phyloP scores from a whole-genome alignment of 352 stramenopile species.

The Globisporangium parvum region DNA sequence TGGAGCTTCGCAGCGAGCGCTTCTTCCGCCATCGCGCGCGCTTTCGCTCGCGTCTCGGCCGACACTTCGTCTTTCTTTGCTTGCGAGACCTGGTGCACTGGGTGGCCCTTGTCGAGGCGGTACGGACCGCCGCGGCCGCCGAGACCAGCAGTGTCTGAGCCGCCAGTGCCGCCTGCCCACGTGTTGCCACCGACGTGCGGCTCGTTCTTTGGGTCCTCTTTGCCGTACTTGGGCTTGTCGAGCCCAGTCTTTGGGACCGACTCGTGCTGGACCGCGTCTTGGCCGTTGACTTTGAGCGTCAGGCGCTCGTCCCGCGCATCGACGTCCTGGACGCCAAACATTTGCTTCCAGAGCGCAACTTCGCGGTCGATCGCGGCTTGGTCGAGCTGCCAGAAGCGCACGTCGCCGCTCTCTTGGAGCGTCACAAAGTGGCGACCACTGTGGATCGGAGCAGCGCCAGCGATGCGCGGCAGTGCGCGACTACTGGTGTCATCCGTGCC shows the following conservation, averaged over 20 bases:
- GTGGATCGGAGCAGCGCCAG: constrained; percentile 27
- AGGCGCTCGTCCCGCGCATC: constrained; percentile 10
- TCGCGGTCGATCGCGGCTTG: constrained; percentile 34
- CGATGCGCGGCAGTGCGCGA: constrained; percentile 24
- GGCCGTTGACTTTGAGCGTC: constrained; percentile 46
- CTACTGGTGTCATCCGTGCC: background rate
- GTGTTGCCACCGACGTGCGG: constrained; percentile 93
- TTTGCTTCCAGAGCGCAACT: constrained; percentile 51
- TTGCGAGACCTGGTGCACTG: constrained; percentile 92
- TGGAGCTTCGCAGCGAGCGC: constrained; percentile 60
- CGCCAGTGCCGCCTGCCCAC: constrained; percentile 91
- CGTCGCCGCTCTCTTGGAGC: constrained; percentile 45
- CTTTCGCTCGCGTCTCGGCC: constrained; percentile 64
- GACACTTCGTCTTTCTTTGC: constrained; percentile 91
- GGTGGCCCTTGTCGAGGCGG: constrained; percentile 91
- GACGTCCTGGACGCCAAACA: constrained; percentile 38
- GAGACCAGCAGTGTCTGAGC: constrained; percentile 90
- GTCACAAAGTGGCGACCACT: constrained; percentile 38
- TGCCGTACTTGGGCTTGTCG: constrained; percentile 88
- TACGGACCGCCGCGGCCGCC: constrained; percentile 94
- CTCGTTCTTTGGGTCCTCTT: constrained; percentile 92
- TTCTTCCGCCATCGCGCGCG: constrained; percentile 64
- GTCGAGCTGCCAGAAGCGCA: constrained; percentile 65
- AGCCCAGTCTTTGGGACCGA: constrained; percentile 68
- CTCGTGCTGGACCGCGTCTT: constrained; percentile 18